Evolutionary conservation across 371 early-diverging fungal genomes (phyloP), one percentile per base, ranked within the genome.

Genomic region (Vairimorpha necatrix): DNA sequence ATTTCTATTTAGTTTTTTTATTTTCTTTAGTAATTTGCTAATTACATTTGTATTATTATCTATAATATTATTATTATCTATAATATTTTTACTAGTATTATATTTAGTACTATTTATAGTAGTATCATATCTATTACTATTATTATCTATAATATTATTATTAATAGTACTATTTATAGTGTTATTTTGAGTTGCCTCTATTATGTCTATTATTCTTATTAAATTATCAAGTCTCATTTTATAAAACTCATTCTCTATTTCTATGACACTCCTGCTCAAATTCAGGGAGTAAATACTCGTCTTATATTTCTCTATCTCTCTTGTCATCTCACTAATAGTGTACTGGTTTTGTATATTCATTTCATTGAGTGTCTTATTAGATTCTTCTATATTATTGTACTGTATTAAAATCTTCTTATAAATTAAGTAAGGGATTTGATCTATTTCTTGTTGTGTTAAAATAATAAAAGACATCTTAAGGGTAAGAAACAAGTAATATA

Each of bases 361-460:
- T 28, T 56, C 11, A 26, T 28, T 22, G 4, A 28, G 7, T 26
- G 24, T 26, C 7, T 2, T 56, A 56, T 28, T 56, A 2, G 4
- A 4, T 2, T 56, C 58, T 28, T 28, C 4, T 2, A 56, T 18
- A 56, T 18, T 56, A 56, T 56, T 28, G 30, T 28, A 26, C 13
- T 56, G 11, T 28, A 28, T 22, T 9, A 28, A 7, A 7, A 56
- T 56, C 58, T 56, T 56, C 18, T 56, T 28, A 26, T 56, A 56
- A 6, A 56, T 56, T 28, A 28, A 9, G 13, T 56, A 2, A 7
- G 58, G 58, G 24, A 56, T 56, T 26, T 56, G 24, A 28, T 56
- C 58, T 26, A 56, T 22, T 22, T 56, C 58, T 7, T 56, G 58
- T 28, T 56, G 58, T 26, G 58, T 56, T 13, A 56, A 32, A 56